Conservation (phyloP, 2,329 filamentous ascomycete genomes). For the Metarhizium brunneum region DNA sequence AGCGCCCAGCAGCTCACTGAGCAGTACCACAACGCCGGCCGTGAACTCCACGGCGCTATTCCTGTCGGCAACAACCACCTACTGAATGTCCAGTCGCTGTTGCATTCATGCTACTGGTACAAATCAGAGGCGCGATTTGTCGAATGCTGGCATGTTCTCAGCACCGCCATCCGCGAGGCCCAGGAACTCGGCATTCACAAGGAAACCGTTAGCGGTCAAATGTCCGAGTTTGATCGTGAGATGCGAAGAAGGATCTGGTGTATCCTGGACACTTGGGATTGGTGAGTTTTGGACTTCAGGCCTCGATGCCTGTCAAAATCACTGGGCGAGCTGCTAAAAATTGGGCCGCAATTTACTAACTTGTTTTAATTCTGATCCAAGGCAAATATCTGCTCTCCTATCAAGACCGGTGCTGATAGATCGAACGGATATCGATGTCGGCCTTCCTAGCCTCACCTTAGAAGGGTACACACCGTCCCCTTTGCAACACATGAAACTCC, state of each 20-base stretch:
- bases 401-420: slow-evolving; percentile 26
- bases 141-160: slow-evolving; percentile 28
- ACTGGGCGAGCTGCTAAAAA: not conserved
- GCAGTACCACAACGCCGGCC: slow-evolving; percentile 22
- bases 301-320: not conserved
- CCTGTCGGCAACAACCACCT: slow-evolving; percentile 23
- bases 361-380: slow-evolving; percentile 5
- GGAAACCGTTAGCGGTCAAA: slow-evolving; percentile 15
- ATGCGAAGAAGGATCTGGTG: slow-evolving; percentile 28
- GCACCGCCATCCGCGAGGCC: slow-evolving; percentile 24
- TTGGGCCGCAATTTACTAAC: not conserved
- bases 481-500: slow-evolving; percentile 26
- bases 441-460: slow-evolving; percentile 22
- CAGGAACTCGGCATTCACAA: slow-evolving; percentile 27
- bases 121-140: slow-evolving; percentile 26
- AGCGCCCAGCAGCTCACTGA: slow-evolving; percentile 19
- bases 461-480: slow-evolving; percentile 23
- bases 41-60: slow-evolving; percentile 22
- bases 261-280: slow-evolving; percentile 28
- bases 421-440: slow-evolving; percentile 21
- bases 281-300: slow-evolving; percentile 16
- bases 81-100: slow-evolving; percentile 23
- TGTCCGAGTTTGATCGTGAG: slow-evolving; percentile 26
- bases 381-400: slow-evolving; percentile 26
- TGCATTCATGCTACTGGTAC: slow-evolving; percentile 29